Base-by-base conservation (phyloP, 305 asterid genomes). In the Fraxinus angustifolia region DNA sequence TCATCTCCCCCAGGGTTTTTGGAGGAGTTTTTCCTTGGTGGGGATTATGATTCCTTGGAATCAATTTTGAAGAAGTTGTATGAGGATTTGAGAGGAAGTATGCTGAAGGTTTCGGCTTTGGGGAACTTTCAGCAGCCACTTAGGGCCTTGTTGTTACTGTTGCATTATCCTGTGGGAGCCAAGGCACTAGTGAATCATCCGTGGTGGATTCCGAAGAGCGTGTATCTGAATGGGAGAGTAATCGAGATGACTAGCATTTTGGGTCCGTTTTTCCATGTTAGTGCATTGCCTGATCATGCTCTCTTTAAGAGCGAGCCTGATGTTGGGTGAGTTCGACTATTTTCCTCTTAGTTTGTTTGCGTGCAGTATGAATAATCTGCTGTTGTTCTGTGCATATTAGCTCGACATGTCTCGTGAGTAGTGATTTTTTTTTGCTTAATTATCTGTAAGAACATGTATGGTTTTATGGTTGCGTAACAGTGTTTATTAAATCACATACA, bases 61-160 rank as follows among this genome's bases (percentile, higher is more conserved):
- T 91, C 89, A 8, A 85, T 93, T 42, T 35, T 93, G 93, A 96
- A 92, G 86, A 93, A 91, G 87, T 50, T 96, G 88, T 94, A 92
- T 81, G 99, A 93, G 90, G 98, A 96, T 85, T 89, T 96, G 87
- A 96, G 99, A 80, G 97, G 97, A 84, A 91, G 90, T 34, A 96
- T 96, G 84, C 70, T 94, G 65, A 93, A 91, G 87, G 97, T 93
- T 79, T 96, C 99, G 0, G 96, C 95, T 11, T 65, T 96, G 89
- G 99, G 99, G 90, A 90, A 96, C 80, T 96, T 93, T 82, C 99
- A 96, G 88, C 99, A 91, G 91, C 99, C 99, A 56, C 84, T 94
- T 79, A 88, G 96, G 89, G 97, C 98, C 1, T 82, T 96, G 77
- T 73, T 90, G 90, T 73, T 84, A 82, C 85, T 94, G 86, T 91